A percentile compares a stretch with the other conserved stretches of the same genome.
phyloP scores from a whole-genome alignment of 352 stramenopile species.

The Phytophthora litchii region DNA sequence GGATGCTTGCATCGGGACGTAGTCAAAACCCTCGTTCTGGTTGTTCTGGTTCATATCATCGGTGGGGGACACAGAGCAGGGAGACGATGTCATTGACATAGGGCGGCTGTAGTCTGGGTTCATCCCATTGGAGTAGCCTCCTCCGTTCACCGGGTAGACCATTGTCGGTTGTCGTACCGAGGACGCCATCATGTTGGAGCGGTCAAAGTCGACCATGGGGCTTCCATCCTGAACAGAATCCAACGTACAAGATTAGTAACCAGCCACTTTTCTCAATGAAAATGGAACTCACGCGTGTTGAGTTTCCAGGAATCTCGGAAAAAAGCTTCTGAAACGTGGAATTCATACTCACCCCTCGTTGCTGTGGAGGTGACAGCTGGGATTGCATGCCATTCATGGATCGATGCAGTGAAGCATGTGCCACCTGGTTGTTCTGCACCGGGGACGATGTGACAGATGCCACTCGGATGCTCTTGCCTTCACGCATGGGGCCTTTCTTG shows the following conservation, averaged over 20 bases:
- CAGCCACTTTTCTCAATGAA: background rate
- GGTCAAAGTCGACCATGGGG: conserved; percentile 55
- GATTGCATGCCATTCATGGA: conserved; percentile 28
- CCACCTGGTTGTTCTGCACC: conserved; percentile 30
- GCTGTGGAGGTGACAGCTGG: conserved; percentile 27
- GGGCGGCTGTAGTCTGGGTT: conserved; percentile 35
- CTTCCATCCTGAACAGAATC: conserved; percentile 19
- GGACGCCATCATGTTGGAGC: conserved; percentile 48
- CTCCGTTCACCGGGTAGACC: conserved; percentile 31
- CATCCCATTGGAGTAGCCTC: conserved; percentile 40
- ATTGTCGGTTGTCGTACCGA: conserved; percentile 47
- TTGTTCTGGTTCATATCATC: conserved; percentile 40
- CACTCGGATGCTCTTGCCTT: conserved; percentile 83
- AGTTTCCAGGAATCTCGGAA: conserved; percentile 32
- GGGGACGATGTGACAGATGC: conserved; percentile 60
- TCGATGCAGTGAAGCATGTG: conserved; percentile 18
- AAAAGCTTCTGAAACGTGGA: conserved; percentile 74
- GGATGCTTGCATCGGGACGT: conserved; percentile 47
- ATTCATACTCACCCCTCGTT: conserved; percentile 44
- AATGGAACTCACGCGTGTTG: conserved; percentile 43
- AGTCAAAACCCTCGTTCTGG: conserved; percentile 51
- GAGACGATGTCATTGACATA: conserved; percentile 42
- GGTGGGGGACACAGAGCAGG: conserved; percentile 23
- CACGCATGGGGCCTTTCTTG: conserved; percentile 83
- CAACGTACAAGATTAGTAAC: background rate